Conservation (phyloP, 2,329 filamentous ascomycete genomes). For the Aspergillus sojae region DNA sequence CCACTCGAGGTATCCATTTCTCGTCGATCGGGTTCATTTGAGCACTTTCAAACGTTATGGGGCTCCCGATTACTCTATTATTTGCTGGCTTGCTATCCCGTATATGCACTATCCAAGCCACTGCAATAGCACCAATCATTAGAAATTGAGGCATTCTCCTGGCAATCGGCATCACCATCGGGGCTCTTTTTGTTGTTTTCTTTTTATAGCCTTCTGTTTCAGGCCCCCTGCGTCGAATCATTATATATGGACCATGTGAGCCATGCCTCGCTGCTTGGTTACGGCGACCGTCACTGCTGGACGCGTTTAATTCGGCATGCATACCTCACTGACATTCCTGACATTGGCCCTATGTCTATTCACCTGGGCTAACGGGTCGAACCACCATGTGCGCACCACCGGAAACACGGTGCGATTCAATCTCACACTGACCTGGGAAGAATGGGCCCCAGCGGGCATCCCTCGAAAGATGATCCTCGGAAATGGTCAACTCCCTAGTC, state of each 20-base stretch:
- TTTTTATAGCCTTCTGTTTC: background rate
- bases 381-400: slow-evolving; percentile 7
- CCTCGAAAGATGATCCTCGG: slow-evolving; percentile 30
- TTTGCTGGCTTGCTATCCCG: background rate
- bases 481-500: slow-evolving; percentile 33
- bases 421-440: slow-evolving; percentile 36
- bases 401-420: slow-evolving; percentile 28
- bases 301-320: background rate
- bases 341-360: slow-evolving; percentile 13
- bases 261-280: background rate
- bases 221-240: background rate
- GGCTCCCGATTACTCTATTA: background rate
- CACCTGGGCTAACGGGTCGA: slow-evolving; percentile 10
- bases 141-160: background rate
- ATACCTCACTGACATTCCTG: slow-evolving; percentile 5
- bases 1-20: background rate
- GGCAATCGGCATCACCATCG: background rate
- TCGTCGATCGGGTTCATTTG: background rate
- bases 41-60: background rate
- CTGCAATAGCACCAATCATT: background rate
- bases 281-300: background rate
- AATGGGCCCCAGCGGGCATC: slow-evolving; percentile 31
- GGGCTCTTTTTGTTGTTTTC: background rate
- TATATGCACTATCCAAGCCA: background rate
- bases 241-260: background rate